Percentiles rank a stretch among this genome's conserved stretches.
Conservation (phyloP, 257 asterid species). For the Plectranthus barbatus region DNA sequence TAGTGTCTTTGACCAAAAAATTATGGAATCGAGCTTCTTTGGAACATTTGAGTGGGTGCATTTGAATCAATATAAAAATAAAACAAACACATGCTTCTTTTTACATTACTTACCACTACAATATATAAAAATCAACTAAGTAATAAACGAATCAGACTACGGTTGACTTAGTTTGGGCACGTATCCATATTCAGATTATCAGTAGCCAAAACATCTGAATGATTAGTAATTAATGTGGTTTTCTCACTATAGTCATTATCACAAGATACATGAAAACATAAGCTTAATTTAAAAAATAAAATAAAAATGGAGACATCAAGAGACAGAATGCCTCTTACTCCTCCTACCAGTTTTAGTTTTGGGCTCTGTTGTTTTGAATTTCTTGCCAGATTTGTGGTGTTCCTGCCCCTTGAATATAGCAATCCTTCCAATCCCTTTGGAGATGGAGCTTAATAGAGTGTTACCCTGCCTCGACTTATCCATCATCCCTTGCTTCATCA, state of each 20-base stretch:
- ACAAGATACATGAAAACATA: neutral
- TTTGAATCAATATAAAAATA: too few relatives aligned
- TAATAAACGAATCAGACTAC: too few relatives aligned
- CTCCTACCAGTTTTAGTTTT: conserved; percentile 25
- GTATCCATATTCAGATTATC: neutral
- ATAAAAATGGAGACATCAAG: too few relatives aligned
- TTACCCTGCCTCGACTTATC: conserved; percentile 44
- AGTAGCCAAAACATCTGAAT: neutral
- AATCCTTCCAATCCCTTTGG: conserved; percentile 51
- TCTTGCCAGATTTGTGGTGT: conserved; percentile 35
- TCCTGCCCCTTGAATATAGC: conserved; percentile 37
- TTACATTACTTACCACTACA: too few relatives aligned
- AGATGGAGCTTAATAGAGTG: conserved; percentile 46
- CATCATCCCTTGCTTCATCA: conserved; percentile 65
- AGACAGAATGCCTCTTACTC: conserved; percentile 36
- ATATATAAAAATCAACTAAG: too few relatives aligned
- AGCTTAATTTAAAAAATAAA: too few relatives aligned
- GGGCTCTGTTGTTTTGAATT: conserved; percentile 22
- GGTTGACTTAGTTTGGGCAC: too few relatives aligned
- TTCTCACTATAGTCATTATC: neutral
- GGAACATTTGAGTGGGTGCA: too few relatives aligned
- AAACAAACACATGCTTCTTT: too few relatives aligned
- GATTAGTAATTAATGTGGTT: neutral
- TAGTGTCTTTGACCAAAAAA: too few relatives aligned
- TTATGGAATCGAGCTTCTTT: too few relatives aligned